phyloP scores from a whole-genome alignment of 2,329 filamentous ascomycete genomes.

The Cladosporium cucumerinum region DNA sequence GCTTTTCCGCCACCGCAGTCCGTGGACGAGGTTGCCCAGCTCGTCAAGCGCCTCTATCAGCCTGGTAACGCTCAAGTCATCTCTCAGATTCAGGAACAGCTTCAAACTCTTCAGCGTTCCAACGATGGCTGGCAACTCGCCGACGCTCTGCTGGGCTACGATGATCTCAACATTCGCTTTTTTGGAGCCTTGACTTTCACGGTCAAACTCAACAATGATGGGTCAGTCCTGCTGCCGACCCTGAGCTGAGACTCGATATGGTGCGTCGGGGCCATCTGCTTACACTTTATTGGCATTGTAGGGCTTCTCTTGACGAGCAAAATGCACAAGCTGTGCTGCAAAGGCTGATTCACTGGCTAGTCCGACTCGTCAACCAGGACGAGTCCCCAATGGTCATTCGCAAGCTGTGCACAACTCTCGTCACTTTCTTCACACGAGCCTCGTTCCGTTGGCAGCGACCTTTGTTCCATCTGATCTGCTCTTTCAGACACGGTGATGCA shows the following conservation, averaged over 20 bases:
- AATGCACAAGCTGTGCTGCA: constrained; percentile 59
- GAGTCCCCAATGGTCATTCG: constrained; percentile 61
- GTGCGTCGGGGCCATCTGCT: constrained; percentile 25
- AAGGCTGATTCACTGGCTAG: constrained; percentile 61
- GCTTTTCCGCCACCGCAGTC: constrained; percentile 18
- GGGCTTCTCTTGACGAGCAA: constrained; percentile 50
- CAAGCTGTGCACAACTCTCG: constrained; percentile 74
- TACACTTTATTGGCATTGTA: constrained; percentile 20
- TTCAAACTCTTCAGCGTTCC: constrained; percentile 76
- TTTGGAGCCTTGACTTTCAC: constrained; percentile 91
- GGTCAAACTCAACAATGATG: constrained; percentile 73
- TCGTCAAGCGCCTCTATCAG: constrained; percentile 52
- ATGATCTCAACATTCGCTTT: constrained; percentile 76
- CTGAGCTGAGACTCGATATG: constrained; percentile 29
- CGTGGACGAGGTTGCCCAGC: constrained; percentile 29
- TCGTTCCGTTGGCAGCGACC: constrained; percentile 65
- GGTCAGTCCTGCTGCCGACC: constrained; percentile 30
- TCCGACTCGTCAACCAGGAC: constrained; percentile 50
- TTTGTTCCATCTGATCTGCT: constrained; percentile 39
- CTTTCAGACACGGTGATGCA: constrained; percentile 27
- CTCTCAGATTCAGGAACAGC: constrained; percentile 62
- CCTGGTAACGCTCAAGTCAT: constrained; percentile 45
- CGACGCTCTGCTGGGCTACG: constrained; percentile 66
- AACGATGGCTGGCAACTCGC: constrained; percentile 82
- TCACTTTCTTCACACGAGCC: constrained; percentile 71